Conservation (phyloP, 1,139 yeast species). For the Hansenula lynferdii region DNA sequence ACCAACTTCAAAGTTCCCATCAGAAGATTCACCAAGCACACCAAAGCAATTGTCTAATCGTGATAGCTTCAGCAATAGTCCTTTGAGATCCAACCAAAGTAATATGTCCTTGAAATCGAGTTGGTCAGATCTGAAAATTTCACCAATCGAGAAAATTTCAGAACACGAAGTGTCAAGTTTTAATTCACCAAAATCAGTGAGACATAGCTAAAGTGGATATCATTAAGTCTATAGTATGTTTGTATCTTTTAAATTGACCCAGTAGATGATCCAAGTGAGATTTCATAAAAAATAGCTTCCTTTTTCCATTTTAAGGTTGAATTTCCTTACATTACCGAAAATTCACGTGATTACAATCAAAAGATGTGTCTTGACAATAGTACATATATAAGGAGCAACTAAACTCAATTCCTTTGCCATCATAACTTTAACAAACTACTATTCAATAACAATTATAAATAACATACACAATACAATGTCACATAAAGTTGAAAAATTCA, state of each 20-base stretch:
- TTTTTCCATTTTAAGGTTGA: no score
- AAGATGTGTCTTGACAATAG: no score
- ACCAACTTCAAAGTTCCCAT: not conserved
- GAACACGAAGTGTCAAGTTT: not conserved
- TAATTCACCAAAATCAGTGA: not conserved
- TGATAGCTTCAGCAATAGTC: not conserved
- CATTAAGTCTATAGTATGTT: not conserved
- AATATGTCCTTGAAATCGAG: not conserved
- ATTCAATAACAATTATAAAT: no score
- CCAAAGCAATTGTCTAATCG: no score
- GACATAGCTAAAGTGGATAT: not conserved
- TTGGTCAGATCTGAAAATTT: constrained; percentile 1
- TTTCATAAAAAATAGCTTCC: no score
- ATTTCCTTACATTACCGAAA: no score
- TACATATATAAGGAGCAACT: no score
- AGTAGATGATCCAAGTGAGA: no score
- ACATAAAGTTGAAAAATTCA: constrained; percentile 7
- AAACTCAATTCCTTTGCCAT: no score
- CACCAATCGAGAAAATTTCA: constrained; percentile 1
- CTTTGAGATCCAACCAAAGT: not conserved
- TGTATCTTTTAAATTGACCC: no score
- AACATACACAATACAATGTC: constrained; percentile 1
- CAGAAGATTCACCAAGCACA: not conserved
- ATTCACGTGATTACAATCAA: no score
- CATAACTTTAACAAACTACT: no score